phyloP scores from a whole-genome alignment of 768 basidiomycete species.

The Amanita inopinata region DNA sequence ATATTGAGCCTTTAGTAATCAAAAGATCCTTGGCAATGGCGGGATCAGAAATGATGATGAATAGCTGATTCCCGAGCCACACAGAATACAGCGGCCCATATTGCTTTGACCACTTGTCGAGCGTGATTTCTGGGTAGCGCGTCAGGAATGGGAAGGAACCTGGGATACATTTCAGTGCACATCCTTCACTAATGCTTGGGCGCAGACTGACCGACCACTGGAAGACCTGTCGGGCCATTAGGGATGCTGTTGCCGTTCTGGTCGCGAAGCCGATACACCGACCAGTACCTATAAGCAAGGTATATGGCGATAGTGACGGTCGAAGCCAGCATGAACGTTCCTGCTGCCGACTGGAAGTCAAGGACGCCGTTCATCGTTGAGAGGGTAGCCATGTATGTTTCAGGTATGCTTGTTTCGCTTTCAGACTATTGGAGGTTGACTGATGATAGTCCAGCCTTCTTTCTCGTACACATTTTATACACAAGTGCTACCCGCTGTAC shows the following conservation, averaged over 20 bases:
- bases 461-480: no score
- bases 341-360: no score
- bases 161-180: neutral
- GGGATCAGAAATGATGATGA: conserved; percentile 36
- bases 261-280: neutral
- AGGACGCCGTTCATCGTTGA: no score
- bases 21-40: conserved; percentile 33
- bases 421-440: no score
- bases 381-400: no score
- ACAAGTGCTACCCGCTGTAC: no score
- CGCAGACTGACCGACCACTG: neutral
- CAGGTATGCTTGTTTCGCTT: no score
- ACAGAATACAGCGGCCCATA: conserved; percentile 36
- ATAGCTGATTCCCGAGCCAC: conserved; percentile 37
- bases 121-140: conserved; percentile 31
- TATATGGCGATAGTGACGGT: no score
- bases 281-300: neutral
- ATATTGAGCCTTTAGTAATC: conserved; percentile 33
- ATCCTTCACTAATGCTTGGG: neutral
- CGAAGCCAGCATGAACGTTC: no score
- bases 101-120: conserved; percentile 32
- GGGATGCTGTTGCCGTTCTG: neutral
- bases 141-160: conserved; percentile 26
- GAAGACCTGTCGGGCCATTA: neutral
- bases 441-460: no score